These are phyloP conservation scores for Boletus sensibilis DNA, from an alignment of 768 basidiomycete genomes.

Conservation along the genomic window DNA sequence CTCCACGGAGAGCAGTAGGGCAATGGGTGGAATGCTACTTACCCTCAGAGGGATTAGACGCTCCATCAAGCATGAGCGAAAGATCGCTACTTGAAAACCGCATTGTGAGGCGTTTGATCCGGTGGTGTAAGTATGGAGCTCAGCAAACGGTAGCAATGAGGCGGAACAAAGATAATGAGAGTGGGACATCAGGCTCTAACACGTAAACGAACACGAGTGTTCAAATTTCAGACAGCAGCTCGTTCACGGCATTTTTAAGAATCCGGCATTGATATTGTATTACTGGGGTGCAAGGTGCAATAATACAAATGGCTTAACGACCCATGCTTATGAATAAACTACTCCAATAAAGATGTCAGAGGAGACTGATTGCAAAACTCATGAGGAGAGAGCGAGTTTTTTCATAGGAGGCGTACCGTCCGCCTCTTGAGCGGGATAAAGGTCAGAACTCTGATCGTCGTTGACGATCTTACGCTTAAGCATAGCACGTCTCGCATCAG, in stretches of 20 bases:
- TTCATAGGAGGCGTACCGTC: conserved; percentile 64
- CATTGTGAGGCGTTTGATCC: conserved; percentile 3
- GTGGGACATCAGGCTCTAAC: too few species aligned
- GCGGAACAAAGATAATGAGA: background rate
- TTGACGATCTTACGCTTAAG: conserved; percentile 76
- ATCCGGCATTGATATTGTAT: conserved; percentile 13
- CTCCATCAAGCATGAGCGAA: background rate
- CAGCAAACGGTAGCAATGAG: background rate
- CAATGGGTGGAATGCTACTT: background rate
- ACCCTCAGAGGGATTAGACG: conserved; percentile 5
- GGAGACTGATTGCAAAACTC: conserved; percentile 14
- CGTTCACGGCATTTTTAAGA: background rate
- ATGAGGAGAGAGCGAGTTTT: conserved; percentile 53
- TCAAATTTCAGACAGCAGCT: background rate
- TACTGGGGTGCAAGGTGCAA: conserved; percentile 16
- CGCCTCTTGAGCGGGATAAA: conserved; percentile 34
- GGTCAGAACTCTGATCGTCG: conserved; percentile 38
- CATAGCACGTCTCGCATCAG: conserved; percentile 53
- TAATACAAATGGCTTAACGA: conserved; percentile 28
- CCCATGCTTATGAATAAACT: conserved; percentile 32
- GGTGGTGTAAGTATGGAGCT: background rate
- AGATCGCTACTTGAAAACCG: background rate
- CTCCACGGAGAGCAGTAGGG: background rate
- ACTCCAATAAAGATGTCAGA: conserved; percentile 32
- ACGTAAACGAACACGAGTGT: background rate